phyloP scores from a whole-genome alignment of 139 green algal genomes.

The Chlamydomonas schloesseri region DNA sequence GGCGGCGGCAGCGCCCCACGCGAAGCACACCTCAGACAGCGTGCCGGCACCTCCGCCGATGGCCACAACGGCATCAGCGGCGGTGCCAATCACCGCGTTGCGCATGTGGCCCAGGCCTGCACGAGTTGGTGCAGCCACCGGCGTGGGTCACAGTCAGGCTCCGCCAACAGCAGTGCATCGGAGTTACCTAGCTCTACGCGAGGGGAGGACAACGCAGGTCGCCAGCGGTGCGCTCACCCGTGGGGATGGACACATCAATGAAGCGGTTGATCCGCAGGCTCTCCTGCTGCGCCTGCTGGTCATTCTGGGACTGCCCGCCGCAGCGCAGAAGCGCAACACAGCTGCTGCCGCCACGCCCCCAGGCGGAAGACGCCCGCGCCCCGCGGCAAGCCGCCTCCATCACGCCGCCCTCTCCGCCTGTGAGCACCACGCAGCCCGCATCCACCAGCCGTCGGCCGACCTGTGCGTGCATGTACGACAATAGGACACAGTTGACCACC shows the following conservation, averaged over 20 bases:
- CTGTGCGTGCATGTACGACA: not conserved
- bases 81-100: constrained; percentile 35
- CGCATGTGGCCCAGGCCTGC: constrained; percentile 22
- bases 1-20: not conserved
- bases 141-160: not conserved
- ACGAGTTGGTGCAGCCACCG: not conserved
- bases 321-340: constrained; percentile 21
- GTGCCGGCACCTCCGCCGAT: constrained; percentile 44
- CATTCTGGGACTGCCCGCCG: no score
- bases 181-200: not conserved
- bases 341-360: not conserved
- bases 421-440: constrained; percentile 39
- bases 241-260: constrained; percentile 21
- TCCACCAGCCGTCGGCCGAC: constrained; percentile 34
- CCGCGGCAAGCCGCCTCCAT: constrained; percentile 36
- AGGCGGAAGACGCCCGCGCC: not conserved
- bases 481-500: not conserved
- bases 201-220: no score
- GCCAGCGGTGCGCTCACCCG: not conserved
- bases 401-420: constrained; percentile 45
- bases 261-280: not conserved
- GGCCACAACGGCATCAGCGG: constrained; percentile 31
- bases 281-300: not conserved
- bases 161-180: not conserved
- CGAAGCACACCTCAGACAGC: constrained; percentile 18